Conservation (phyloP, 2,329 filamentous ascomycete genomes). For the Trichophaea hybrida region DNA sequence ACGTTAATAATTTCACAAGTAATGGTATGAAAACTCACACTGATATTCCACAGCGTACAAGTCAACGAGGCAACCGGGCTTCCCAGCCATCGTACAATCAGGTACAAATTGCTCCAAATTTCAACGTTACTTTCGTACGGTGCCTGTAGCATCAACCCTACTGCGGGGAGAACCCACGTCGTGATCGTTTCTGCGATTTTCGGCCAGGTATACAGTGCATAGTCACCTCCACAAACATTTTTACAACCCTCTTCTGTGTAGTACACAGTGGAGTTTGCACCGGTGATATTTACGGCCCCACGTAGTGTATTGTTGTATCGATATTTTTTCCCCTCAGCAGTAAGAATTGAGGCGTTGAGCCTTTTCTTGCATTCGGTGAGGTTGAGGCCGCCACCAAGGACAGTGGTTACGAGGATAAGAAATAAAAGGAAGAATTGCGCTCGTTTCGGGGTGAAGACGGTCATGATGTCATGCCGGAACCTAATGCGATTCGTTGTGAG, state of each 20-base stretch:
- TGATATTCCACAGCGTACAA: slow-evolving; percentile 30
- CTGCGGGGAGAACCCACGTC: slow-evolving; percentile 25
- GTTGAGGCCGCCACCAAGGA: neutral
- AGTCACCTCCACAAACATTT: slow-evolving; percentile 17
- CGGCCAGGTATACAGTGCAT: slow-evolving; percentile 23
- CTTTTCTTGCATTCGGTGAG: neutral
- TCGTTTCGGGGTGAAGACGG: neutral
- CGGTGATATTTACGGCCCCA: neutral
- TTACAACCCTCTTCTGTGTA: slow-evolving; percentile 6
- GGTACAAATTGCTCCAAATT: slow-evolving; percentile 17
- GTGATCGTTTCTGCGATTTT: slow-evolving; percentile 24
- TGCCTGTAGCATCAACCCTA: slow-evolving; percentile 25
- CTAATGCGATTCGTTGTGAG: too few relatives aligned
- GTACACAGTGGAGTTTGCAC: neutral
- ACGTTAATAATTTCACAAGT: neutral
- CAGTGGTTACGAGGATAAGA: neutral
- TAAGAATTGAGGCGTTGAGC: neutral
- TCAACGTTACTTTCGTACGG: slow-evolving; percentile 26
- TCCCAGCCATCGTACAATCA: slow-evolving; percentile 27
- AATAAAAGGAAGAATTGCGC: neutral
- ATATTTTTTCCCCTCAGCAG: too few relatives aligned
- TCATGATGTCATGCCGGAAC: too few relatives aligned
- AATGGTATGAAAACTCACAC: neutral
- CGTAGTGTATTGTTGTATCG: too few relatives aligned
- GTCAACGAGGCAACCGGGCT: slow-evolving; percentile 27